A percentile compares a stretch with the other conserved stretches of the same genome.
Conservation (phyloP, 768 basidiomycete species). For the Collybia sordida region DNA sequence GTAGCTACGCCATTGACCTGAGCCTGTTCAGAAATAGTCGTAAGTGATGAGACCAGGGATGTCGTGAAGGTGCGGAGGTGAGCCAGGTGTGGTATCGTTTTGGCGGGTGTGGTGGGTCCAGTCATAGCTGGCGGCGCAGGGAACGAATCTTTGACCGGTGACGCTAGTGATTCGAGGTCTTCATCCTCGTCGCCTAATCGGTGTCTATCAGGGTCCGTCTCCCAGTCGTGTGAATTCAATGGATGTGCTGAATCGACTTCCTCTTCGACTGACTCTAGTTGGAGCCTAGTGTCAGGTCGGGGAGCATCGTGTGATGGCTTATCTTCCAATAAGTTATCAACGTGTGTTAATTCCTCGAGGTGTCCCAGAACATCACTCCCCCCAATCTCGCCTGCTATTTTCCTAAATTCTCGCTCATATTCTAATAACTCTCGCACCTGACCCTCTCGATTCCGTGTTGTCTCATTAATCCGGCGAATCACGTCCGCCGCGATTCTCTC, state of each 20-base stretch:
- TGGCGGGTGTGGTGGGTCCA: slow-evolving; percentile 56
- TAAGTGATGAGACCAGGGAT: slow-evolving; percentile 72
- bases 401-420: slow-evolving; percentile 77
- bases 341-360: slow-evolving; percentile 59
- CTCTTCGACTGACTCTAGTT: slow-evolving; percentile 37
- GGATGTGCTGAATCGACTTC: slow-evolving; percentile 28
- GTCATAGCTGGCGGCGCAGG: slow-evolving; percentile 44
- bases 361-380: slow-evolving; percentile 71
- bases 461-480: slow-evolving; percentile 75
- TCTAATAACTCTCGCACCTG: slow-evolving; percentile 79
- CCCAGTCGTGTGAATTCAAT: slow-evolving; percentile 52
- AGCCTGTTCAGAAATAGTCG: slow-evolving; percentile 81
- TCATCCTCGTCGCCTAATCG: slow-evolving; percentile 51
- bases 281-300: slow-evolving; percentile 17
- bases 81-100: slow-evolving; percentile 63
- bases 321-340: slow-evolving; percentile 45
- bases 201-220: slow-evolving; percentile 51
- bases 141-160: slow-evolving; percentile 62
- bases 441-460: slow-evolving; percentile 72
- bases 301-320: slow-evolving; percentile 13
- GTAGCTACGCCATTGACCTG: slow-evolving; percentile 86
- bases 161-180: slow-evolving; percentile 40
- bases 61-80: slow-evolving; percentile 73
- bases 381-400: slow-evolving; percentile 75
- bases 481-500: slow-evolving; percentile 75